Evolutionary conservation across 2,329 filamentous ascomycete species (phyloP).

Genomic region (Sclerotinia glacialis): DNA sequence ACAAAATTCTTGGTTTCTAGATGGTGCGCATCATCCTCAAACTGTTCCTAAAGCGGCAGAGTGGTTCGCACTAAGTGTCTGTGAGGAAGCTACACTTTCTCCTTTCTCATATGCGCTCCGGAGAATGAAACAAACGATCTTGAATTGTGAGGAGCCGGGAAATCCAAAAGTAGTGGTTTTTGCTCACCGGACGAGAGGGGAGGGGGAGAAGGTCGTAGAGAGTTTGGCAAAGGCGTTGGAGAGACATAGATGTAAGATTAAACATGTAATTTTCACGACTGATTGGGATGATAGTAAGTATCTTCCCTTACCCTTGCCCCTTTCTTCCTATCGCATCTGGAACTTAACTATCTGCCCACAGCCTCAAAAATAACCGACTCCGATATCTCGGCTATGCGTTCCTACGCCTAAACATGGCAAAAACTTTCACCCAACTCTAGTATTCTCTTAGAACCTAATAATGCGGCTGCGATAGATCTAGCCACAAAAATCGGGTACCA

Average conservation of each 20-base stretch:
- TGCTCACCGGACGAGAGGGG: slow-evolving; percentile 20
- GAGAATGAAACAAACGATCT: not conserved
- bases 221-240: slow-evolving; percentile 23
- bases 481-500: slow-evolving; percentile 42
- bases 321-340: rapidly evolving
- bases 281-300: slow-evolving; percentile 24
- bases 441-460: slow-evolving; percentile 47
- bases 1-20: slow-evolving; percentile 33
- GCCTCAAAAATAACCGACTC: slow-evolving; percentile 5
- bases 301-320: not conserved
- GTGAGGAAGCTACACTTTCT: slow-evolving; percentile 37
- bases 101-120: slow-evolving; percentile 18
- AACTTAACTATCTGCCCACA: not conserved
- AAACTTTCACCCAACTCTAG: slow-evolving; percentile 23
- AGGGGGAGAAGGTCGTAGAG: slow-evolving; percentile 20
- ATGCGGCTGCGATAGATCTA: slow-evolving; percentile 52
- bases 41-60: slow-evolving; percentile 75
- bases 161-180: slow-evolving; percentile 26
- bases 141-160: not conserved
- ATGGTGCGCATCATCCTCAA: slow-evolving; percentile 51
- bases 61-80: slow-evolving; percentile 63
- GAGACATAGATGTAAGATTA: slow-evolving; percentile 20
- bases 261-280: slow-evolving; percentile 29
- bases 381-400: slow-evolving; percentile 19
- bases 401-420: slow-evolving; percentile 28